phyloP scores from a whole-genome alignment of 2,329 filamentous ascomycete genomes.

The Clonostachys rhizophaga region DNA sequence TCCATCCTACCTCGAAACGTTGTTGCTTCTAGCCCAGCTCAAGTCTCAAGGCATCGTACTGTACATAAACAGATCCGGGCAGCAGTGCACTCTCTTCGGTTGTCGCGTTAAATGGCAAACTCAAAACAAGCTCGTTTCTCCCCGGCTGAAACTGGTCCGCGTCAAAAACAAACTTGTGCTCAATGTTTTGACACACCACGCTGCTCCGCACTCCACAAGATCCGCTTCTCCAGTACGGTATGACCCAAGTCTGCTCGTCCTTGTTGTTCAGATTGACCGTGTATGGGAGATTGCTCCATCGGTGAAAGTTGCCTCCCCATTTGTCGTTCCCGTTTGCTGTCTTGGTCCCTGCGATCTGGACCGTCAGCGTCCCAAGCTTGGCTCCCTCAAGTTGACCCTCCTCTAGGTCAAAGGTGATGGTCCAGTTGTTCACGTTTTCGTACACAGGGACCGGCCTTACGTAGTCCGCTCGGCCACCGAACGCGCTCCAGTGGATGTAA shows the following conservation, averaged over 20 bases:
- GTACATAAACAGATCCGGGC: constrained; percentile 51
- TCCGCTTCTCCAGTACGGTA: constrained; percentile 36
- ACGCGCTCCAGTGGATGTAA: constrained; percentile 63
- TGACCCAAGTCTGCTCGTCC: constrained; percentile 46
- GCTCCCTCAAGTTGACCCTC: constrained; percentile 31
- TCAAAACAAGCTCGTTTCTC: constrained; percentile 50
- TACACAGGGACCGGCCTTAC: constrained; percentile 35
- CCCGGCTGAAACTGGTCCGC: constrained; percentile 38
- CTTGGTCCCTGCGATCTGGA: constrained; percentile 60
- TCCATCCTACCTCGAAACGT: too few species aligned
- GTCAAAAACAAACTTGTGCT: constrained; percentile 56
- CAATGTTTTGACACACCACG: constrained; percentile 57
- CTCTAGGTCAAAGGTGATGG: constrained; percentile 44
- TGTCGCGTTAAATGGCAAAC: constrained; percentile 54
- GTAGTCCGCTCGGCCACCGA: constrained; percentile 48
- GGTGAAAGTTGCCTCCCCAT: constrained; percentile 5
- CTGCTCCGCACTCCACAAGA: constrained; percentile 58
- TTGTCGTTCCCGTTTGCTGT: constrained; percentile 55
- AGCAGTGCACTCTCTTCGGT: constrained; percentile 54
- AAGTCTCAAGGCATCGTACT: constrained; percentile 60
- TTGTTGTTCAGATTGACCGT: constrained; percentile 31
- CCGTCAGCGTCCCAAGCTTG: constrained; percentile 49
- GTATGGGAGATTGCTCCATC: constrained; percentile 47
- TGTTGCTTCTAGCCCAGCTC: constrained; percentile 30
- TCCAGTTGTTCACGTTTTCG: constrained; percentile 53